Evolutionary conservation across 164 flowering plant genomes (phyloP).

Genomic region (Vitis rotundifolia): DNA sequence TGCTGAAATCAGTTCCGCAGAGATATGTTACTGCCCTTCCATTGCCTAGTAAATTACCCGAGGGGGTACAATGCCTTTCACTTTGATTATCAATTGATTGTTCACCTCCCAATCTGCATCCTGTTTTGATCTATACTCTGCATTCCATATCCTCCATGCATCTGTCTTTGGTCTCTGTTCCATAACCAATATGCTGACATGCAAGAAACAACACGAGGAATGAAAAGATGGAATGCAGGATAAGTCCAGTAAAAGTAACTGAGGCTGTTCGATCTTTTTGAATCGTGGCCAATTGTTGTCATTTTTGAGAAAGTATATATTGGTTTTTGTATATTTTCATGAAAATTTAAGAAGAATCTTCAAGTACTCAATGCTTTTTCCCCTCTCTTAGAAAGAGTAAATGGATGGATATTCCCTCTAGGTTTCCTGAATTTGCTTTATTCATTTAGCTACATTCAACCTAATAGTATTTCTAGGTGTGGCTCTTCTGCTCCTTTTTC

Average conservation of each 20-base stretch:
- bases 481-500: too few relatives aligned
- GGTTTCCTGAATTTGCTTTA: neutral
- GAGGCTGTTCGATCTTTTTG: constrained; percentile 13
- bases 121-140: constrained; percentile 4
- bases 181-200: constrained; percentile 10
- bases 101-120: constrained; percentile 9
- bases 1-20: constrained; percentile 33
- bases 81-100: constrained; percentile 34
- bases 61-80: constrained; percentile 55
- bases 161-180: constrained; percentile 8
- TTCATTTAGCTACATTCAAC: too few relatives aligned
- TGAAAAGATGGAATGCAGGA: constrained; percentile 8
- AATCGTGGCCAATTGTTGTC: constrained; percentile 17
- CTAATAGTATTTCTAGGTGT: too few relatives aligned
- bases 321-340: constrained; percentile 24
- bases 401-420: constrained; percentile 3
- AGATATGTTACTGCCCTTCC: constrained; percentile 52
- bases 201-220: neutral
- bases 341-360: constrained; percentile 13
- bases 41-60: constrained; percentile 51
- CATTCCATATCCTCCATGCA: constrained; percentile 5
- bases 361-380: constrained; percentile 2
- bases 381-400: constrained; percentile 7
- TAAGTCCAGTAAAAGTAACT: constrained; percentile 4
- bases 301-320: constrained; percentile 30